phyloP scores from a whole-genome alignment of 345 rosid species.

The Heritiera littoralis region DNA sequence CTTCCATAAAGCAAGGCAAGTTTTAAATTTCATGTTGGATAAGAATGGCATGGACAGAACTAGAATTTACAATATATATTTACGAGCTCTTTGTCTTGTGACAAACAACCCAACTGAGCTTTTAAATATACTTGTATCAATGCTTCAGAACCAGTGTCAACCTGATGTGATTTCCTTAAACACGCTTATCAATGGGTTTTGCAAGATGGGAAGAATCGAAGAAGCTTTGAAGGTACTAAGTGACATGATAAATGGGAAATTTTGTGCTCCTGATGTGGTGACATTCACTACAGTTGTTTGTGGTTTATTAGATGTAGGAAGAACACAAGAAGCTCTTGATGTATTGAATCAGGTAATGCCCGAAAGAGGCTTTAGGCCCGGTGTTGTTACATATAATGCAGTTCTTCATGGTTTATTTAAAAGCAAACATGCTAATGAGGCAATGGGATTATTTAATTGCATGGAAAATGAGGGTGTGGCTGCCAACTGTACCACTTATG shows the following conservation, averaged over 20 bases:
- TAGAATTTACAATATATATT: conserved; percentile 70
- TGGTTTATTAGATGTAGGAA: conserved; percentile 65
- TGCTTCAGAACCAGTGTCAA: conserved; percentile 70
- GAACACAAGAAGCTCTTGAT: conserved; percentile 59
- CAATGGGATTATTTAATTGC: conserved; percentile 49
- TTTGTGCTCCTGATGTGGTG: conserved; percentile 71
- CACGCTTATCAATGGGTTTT: conserved; percentile 73
- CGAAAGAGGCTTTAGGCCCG: conserved; percentile 48
- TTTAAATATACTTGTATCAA: conserved; percentile 62
- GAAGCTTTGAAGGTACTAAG: conserved; percentile 69
- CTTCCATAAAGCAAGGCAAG: conserved; percentile 50
- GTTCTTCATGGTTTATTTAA: conserved; percentile 63
- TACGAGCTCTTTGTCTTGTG: conserved; percentile 62
- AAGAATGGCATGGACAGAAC: conserved; percentile 54
- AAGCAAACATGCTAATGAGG: conserved; percentile 48
- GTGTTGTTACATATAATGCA: conserved; percentile 74
- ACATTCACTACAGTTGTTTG: conserved; percentile 64
- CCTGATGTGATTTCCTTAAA: conserved; percentile 82
- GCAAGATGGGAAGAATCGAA: conserved; percentile 71
- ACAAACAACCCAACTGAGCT: conserved; percentile 61
- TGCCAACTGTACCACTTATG: conserved; percentile 52
- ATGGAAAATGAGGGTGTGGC: conserved; percentile 52
- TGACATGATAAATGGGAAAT: conserved; percentile 75
- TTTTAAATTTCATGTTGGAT: conserved; percentile 60
- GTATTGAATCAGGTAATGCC: conserved; percentile 51